These are phyloP conservation scores for Cyclotella distinguenda DNA, from an alignment of 108 stramenopile species.

Conservation along the genomic window DNA sequence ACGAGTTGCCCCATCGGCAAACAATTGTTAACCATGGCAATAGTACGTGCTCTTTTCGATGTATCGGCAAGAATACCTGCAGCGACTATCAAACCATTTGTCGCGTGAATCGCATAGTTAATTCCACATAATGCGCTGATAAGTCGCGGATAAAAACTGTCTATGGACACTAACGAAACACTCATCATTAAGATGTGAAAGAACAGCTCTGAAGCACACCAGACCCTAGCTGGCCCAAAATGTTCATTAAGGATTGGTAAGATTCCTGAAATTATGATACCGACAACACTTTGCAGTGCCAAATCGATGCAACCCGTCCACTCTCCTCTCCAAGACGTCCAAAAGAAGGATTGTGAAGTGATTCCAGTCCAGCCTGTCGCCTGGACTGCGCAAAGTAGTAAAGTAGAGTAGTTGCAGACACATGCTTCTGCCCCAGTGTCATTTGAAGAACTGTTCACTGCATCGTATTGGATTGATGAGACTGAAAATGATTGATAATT, in stretches of 20 bases:
- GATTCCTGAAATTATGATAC: not conserved
- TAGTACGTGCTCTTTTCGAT: slow-evolving; percentile 15
- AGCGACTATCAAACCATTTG: slow-evolving; percentile 15
- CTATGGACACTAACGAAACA: not conserved
- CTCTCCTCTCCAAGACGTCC: slow-evolving; percentile 26
- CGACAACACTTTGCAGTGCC: slow-evolving; percentile 13
- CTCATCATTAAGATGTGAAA: slow-evolving; percentile 18
- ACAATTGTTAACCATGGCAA: slow-evolving; percentile 22
- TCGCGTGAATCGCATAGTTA: slow-evolving; percentile 31
- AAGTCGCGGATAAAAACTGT: not conserved
- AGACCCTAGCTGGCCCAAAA: slow-evolving; percentile 11
- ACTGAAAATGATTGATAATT: slow-evolving; percentile 5
- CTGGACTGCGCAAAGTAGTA: slow-evolving; percentile 13
- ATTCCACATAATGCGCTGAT: slow-evolving; percentile 26
- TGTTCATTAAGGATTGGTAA: slow-evolving; percentile 4
- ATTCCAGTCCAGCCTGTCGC: slow-evolving; percentile 16
- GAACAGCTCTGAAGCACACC: slow-evolving; percentile 19
- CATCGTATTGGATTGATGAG: not conserved
- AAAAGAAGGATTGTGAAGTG: slow-evolving; percentile 19
- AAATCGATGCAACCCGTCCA: slow-evolving; percentile 14
- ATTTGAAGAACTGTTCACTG: not conserved
- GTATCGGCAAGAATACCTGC: slow-evolving; percentile 15
- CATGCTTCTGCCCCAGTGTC: not conserved
- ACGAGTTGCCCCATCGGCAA: slow-evolving; percentile 19
- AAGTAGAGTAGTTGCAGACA: not conserved